Conservation (phyloP, 1,284 basidiomycete species). For the Abortiporus biennis region DNA sequence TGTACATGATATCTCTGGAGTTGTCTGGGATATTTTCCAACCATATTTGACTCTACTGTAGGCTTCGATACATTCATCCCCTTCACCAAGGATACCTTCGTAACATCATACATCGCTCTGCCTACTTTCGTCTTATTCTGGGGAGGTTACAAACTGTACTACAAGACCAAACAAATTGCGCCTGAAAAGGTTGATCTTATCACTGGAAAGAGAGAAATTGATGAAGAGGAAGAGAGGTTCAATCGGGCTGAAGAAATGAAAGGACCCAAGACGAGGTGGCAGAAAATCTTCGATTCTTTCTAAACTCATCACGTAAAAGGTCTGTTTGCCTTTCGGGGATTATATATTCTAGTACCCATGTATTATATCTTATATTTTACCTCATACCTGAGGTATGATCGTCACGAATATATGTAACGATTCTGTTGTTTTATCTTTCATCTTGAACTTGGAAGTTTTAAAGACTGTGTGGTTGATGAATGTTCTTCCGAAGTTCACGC, state of each 20-base stretch:
- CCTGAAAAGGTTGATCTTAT: constrained; percentile 55
- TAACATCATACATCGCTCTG: constrained; percentile 55
- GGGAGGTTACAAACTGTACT: constrained; percentile 51
- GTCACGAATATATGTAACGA: background rate
- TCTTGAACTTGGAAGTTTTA: too few relatives aligned
- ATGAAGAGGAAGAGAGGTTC: constrained; percentile 55
- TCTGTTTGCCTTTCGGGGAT: too few relatives aligned
- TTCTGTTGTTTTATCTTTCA: background rate
- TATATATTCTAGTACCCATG: too few relatives aligned
- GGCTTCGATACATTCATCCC: constrained; percentile 41
- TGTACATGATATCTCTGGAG: background rate
- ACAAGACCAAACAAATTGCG: constrained; percentile 46
- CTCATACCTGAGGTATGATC: too few relatives aligned
- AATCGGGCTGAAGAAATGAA: constrained; percentile 32
- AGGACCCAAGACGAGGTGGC: constrained; percentile 31
- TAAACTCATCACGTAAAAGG: too few relatives aligned
- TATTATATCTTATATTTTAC: too few relatives aligned
- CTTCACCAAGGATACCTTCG: constrained; percentile 53
- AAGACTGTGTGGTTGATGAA: too few relatives aligned
- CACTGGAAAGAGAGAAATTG: constrained; percentile 57
- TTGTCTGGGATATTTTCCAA: constrained; percentile 1
- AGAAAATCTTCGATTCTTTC: constrained; percentile 38
- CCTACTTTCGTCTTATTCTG: constrained; percentile 53
- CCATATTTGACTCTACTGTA: constrained; percentile 5
- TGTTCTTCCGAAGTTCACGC: too few relatives aligned